A percentile compares a stretch with the other conserved stretches of the same genome.
Conservation (phyloP, 768 basidiomycete species). For the Leccinellum rugosiceps region DNA sequence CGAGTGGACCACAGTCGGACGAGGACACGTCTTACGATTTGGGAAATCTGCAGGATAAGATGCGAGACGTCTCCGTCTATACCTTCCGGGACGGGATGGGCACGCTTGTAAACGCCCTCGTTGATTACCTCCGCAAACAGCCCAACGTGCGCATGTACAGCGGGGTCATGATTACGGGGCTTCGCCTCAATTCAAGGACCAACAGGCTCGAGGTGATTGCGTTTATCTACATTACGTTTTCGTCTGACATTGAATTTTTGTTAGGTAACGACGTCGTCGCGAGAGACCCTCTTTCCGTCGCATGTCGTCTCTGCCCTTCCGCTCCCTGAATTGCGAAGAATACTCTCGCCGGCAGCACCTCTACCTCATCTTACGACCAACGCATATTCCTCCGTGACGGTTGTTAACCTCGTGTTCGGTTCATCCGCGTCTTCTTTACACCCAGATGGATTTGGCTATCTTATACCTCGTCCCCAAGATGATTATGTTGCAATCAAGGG, state of each 20-base stretch:
- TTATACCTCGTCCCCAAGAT: constrained; percentile 72
- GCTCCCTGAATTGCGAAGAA: constrained; percentile 46
- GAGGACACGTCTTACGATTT: constrained; percentile 39
- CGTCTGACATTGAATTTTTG: neutral
- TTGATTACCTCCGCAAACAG: constrained; percentile 39
- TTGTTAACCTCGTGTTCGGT: constrained; percentile 85
- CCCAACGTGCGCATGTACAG: constrained; percentile 58
- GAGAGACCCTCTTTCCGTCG: constrained; percentile 41
- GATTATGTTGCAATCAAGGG: constrained; percentile 43
- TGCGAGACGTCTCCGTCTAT: constrained; percentile 70
- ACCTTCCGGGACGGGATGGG: constrained; percentile 78
- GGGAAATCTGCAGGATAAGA: constrained; percentile 44
- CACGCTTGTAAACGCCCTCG: constrained; percentile 59
- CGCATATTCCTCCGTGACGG: constrained; percentile 76
- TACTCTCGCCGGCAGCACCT: constrained; percentile 38
- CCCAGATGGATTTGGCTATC: constrained; percentile 90
- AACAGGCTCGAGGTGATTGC: constrained; percentile 44
- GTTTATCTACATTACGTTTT: neutral
- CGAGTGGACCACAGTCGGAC: constrained; percentile 4
- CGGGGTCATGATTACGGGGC: constrained; percentile 37
- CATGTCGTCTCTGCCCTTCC: constrained; percentile 80
- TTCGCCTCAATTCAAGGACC: constrained; percentile 33
- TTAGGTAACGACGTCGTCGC: constrained; percentile 35
- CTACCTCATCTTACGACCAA: constrained; percentile 71
- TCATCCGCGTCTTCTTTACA: constrained; percentile 49